Base-by-base conservation (phyloP, 768 basidiomycete genomes). In the Sistotremastrum suecicum region DNA sequence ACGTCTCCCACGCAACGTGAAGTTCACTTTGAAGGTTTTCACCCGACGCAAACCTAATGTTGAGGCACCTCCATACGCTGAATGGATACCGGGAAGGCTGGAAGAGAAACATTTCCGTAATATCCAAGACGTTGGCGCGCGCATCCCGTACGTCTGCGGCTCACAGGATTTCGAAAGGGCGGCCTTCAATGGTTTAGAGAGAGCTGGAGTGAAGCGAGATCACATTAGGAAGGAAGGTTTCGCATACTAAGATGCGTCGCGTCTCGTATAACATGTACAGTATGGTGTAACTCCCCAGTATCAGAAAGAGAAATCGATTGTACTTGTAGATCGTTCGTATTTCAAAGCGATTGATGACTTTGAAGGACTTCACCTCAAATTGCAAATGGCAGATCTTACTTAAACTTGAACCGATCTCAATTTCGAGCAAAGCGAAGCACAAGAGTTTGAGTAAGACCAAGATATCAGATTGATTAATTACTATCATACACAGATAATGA, bases 61-160 rank as follows among this genome's bases (percentile, higher is more conserved):
- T 40, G 10, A 57, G 7, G 30, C 36, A 20, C 7, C 28, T 31
- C 30, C 20, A 5, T 34, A 64, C 12, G 4, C 42, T 2, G 56
- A 55, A 12, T 54, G 62, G 39, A 39, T 61, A 11, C 47, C 20
- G 37, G 45, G 45, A 2, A 11, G 43, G 10, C 45, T 58, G 33
- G 29, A 32, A 5, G 34, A 31, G 2, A 38, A 52, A 43, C 28
- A 48, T 34, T 20, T 20, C 20, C 20, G 20, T 20, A 20, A 20
- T 20, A 37, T 51, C 1, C 44, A 49, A 12, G 37, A 52, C 1
- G 6, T 59, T 5, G 37, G 36, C 28, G 58, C 53, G 8, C 57
- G 60, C 39, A 56, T 63, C n/a, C 54, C 60, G 1, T 78, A 66
- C 49, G 39, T 78, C 8, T 78, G 76, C 55, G 76, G 76, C 3